A percentile compares a stretch with the other conserved stretches of the same genome.
phyloP scores from a whole-genome alignment of 768 basidiomycete genomes.

The Suillus fuscotomentosus region DNA sequence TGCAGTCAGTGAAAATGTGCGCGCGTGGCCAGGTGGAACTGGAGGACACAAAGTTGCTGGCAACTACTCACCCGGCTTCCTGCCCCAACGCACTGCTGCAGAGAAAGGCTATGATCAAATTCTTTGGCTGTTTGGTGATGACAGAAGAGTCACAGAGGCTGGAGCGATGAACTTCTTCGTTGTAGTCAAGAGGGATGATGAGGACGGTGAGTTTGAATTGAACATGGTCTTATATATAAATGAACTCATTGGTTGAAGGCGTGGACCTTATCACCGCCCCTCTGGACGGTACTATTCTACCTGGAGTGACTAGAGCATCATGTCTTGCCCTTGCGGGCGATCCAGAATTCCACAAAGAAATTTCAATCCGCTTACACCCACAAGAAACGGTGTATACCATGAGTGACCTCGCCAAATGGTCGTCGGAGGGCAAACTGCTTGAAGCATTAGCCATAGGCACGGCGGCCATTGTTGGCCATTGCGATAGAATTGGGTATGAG shows the following conservation, averaged over 20 bases:
- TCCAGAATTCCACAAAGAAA: slow-evolving; percentile 42
- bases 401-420: slow-evolving; percentile 52
- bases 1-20: slow-evolving; percentile 70
- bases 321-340: slow-evolving; percentile 69
- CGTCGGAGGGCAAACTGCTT: slow-evolving; percentile 60
- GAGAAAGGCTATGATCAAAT: slow-evolving; percentile 74
- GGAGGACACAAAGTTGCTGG: slow-evolving; percentile 61
- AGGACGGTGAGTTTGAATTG: slow-evolving; percentile 36
- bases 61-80: slow-evolving; percentile 61
- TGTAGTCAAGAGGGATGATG: slow-evolving; percentile 58
- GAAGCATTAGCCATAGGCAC: slow-evolving; percentile 89
- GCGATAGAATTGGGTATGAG: slow-evolving; percentile 72
- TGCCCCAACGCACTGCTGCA: slow-evolving; percentile 65
- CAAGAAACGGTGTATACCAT: slow-evolving; percentile 65
- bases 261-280: slow-evolving; percentile 86
- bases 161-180: slow-evolving; percentile 84
- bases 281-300: slow-evolving; percentile 88
- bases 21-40: slow-evolving; percentile 85
- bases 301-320: slow-evolving; percentile 89
- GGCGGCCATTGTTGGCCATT: slow-evolving; percentile 72
- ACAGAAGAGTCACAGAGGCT: slow-evolving; percentile 54
- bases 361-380: slow-evolving; percentile 36
- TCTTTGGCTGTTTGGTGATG: slow-evolving; percentile 72
- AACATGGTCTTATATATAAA: not conserved
- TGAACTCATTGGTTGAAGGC: slow-evolving; percentile 34